Evolutionary conservation across 2,329 filamentous ascomycete species (phyloP), one percentile per base, ranked within the genome.

Genomic region (Allantophomopsis lycopodina): DNA sequence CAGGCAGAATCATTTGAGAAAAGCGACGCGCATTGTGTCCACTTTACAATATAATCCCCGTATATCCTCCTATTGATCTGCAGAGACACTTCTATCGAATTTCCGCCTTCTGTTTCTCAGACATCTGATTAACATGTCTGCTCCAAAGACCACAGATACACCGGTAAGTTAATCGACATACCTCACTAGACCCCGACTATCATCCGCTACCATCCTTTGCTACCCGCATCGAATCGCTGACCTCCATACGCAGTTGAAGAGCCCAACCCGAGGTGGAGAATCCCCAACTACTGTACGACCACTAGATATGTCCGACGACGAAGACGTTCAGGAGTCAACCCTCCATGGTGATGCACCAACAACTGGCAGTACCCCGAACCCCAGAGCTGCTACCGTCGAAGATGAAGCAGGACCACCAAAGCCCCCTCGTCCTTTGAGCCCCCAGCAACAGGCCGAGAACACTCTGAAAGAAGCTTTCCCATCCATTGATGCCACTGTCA

Each of bases 381-480:
- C 62, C 53, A 45, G 58, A 57, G 47, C 66, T 59, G 49, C 63
- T 58, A 58, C 63, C 10, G 55, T 59, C 18, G 62, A 67, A 44
- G 62, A 67, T 39, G 66, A 67, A 46, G 57, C 56, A 15, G 61
- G 79, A 17, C 87, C 87, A 11, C 71, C 82, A 32, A 93, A 95
- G 64, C 88, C 88, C 23, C 87, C 87, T 28, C 77, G 88, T 43
- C 89, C 89, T 36, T 54, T 85, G 53, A 84, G 76, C 47, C 81
- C 91, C 46, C 73, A 80, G 44, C 80, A 94, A 60, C 83, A 94
- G 64, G 87, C 86, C 36, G 82, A 89, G 60, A 74, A 76, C 51
- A 95, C 87, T 3, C 68, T 98, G 41, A 89, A 85, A 58, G 91
- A 98, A 60, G 91, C 91, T 0, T 98, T 98, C 53, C 91, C 91